Evolutionary conservation across 2,329 filamentous ascomycete species (phyloP), one percentile per base, ranked within the genome.

Genomic region (Colletotrichum filicis): DNA sequence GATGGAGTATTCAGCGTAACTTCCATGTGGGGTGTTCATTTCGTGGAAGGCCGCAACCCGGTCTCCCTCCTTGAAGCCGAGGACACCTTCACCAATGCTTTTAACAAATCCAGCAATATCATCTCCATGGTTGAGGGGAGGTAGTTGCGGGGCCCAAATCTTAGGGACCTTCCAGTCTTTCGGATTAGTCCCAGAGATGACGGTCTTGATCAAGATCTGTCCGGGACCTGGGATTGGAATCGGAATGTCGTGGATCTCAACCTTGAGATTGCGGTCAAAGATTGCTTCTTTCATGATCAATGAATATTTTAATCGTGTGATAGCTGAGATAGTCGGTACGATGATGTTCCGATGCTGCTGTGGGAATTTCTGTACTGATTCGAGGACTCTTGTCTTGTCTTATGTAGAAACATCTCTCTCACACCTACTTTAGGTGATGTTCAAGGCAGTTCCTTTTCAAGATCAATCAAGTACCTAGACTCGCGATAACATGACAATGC

Each of bases 1-100:
- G 2, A 86, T 57, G 1, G 79, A 79, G 55, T 85, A 84, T 68
- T 84, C 76, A 56, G 80, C 80, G 68, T 82, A 85, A 2, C 82
- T 86, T 4, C 90, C 90, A 52, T 84, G 79, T 0, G 85, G 83
- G 2, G 80, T 81, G 66, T 81, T 75, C 84, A 91, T 90, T 75
- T 88, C 81, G 70, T 87, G 85, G 64, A 86, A 86, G 1, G 82
- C 83, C 5, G 82, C 82, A 28, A 87, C 85, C 53, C 85, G 80
- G 74, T 87, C 85, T 16, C 85, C 85, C 1, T 73, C 59, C n/a
- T 66, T 58, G 58, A 78, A 77, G 24, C 73, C 74, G 12, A 32
- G 57, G 11, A 78, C 75, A 1, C 57, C 63, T 2, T 65, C 37
- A 4, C 77, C 77, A 24, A 77, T 73, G 4, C 37, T 28, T 1